Percentiles rank a stretch among this genome's conserved stretches.
Conservation (phyloP, 257 asterid genomes). For the Nemophila menziesii region DNA sequence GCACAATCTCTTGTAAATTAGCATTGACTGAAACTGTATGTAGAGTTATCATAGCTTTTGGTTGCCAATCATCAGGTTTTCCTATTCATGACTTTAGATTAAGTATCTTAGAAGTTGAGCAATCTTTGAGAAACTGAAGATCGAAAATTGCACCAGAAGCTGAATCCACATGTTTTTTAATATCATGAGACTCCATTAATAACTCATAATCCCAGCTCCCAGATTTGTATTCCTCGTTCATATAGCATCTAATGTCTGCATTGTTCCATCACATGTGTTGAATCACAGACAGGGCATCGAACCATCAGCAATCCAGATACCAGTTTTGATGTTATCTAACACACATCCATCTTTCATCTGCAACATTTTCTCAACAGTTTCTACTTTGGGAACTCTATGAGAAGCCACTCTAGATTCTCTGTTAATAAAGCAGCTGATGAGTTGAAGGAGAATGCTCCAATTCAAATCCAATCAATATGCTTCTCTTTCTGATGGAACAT, state of each 20-base stretch:
- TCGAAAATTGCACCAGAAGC: conserved; percentile 87
- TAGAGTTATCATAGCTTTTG: conserved; percentile 61
- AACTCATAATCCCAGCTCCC: conserved; percentile 74
- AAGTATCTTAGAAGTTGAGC: conserved; percentile 48
- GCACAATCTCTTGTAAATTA: conserved; percentile 79
- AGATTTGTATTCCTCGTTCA: conserved; percentile 43
- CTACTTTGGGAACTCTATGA: conserved; percentile 27
- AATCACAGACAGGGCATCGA: conserved; percentile 92
- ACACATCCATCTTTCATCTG: conserved; percentile 42
- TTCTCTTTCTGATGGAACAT: conserved; percentile 73
- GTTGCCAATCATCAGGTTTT: conserved; percentile 68
- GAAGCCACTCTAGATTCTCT: conserved; percentile 36
- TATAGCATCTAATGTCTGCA: conserved; percentile 90
- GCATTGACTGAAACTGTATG: conserved; percentile 82
- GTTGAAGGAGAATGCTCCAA: conserved; percentile 69
- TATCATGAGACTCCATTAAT: conserved; percentile 49
- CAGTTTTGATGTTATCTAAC: conserved; percentile 51
- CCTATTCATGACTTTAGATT: conserved; percentile 77
- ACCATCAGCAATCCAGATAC: conserved; percentile 99
- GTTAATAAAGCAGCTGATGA: conserved; percentile 58
- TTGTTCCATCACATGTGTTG: conserved; percentile 90
- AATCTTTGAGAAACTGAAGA: conserved; percentile 56
- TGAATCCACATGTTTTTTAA: conserved; percentile 41
- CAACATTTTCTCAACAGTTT: conserved; percentile 31
- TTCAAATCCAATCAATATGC: conserved; percentile 96